Percentiles rank a stretch among this genome's conserved stretches.
phyloP scores from a whole-genome alignment of 441 rosid genomes.

The Arabidopsis hybrid region DNA sequence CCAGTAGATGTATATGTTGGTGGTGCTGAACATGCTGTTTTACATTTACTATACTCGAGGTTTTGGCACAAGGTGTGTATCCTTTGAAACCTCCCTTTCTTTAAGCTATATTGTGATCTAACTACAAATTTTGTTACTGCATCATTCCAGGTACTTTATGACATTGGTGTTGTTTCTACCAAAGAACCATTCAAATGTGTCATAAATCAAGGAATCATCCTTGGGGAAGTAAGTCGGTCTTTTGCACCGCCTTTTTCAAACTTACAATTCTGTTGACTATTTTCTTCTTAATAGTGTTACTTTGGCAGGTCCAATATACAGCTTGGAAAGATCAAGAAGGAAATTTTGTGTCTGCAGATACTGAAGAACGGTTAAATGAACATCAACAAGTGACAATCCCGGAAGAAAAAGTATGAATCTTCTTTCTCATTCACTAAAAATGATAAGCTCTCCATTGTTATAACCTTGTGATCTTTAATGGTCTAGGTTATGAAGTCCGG shows the following conservation, averaged over 20 bases:
- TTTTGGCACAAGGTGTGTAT: constrained; percentile 96
- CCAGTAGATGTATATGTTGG: constrained; percentile 97
- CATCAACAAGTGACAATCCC: constrained; percentile 65
- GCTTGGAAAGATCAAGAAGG: constrained; percentile 80
- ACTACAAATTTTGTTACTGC: constrained; percentile 22
- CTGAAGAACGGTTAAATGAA: constrained; percentile 52
- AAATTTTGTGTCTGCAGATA: constrained; percentile 75
- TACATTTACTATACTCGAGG: constrained; percentile 93
- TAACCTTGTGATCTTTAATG: constrained; percentile 19
- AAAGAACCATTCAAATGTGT: constrained; percentile 98
- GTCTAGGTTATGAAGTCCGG: constrained; percentile 78
- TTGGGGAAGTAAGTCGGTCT: constrained; percentile 79
- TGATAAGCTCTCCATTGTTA: neutral
- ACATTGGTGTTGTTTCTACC: constrained; percentile 89
- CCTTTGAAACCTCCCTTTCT: constrained; percentile 16
- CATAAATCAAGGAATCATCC: constrained; percentile 98
- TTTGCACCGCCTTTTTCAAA: constrained; percentile 15
- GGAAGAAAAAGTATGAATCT: constrained; percentile 67
- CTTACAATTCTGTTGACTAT: constrained; percentile 9
- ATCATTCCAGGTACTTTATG: constrained; percentile 80
- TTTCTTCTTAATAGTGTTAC: constrained; percentile 43
- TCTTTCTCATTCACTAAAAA: constrained; percentile 34
- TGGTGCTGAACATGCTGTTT: constrained; percentile 99
- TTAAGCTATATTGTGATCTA: constrained; percentile 16
- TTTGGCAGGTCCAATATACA: constrained; percentile 82